phyloP scores from a whole-genome alignment of 805 yeast genomes.

The Starmerella vitae region DNA sequence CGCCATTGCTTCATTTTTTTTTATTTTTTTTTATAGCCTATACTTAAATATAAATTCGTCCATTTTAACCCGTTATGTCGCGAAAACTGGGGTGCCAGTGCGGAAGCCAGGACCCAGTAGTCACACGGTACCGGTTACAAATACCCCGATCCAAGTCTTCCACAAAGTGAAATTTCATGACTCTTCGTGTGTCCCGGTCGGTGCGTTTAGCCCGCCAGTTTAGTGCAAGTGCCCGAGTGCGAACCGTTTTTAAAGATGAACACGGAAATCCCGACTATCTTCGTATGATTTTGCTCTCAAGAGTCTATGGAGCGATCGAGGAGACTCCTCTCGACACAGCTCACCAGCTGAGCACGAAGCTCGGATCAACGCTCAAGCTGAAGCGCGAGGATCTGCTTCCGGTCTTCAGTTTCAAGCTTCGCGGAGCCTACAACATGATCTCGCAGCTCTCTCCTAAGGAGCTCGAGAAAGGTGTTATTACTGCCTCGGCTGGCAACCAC shows the following conservation, averaged over 20 bases:
- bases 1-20: no score
- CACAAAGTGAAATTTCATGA: not conserved
- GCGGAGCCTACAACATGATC: slow-evolving; percentile 97
- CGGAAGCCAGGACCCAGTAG: no score
- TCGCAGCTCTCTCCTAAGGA: slow-evolving; percentile 55
- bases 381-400: slow-evolving; percentile 92
- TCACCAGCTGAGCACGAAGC: slow-evolving; percentile 53
- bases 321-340: slow-evolving; percentile 80
- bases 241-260: slow-evolving; percentile 6
- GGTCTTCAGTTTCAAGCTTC: slow-evolving; percentile 85
- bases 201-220: not conserved
- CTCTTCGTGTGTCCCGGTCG: not conserved
- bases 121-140: no score
- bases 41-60: no score
- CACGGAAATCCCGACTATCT: slow-evolving; percentile 80
- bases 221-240: not conserved
- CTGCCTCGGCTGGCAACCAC: slow-evolving; percentile 97
- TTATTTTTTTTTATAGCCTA: no score
- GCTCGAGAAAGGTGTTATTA: slow-evolving; percentile 76
- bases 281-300: slow-evolving; percentile 74
- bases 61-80: no score
- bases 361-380: slow-evolving; percentile 61
- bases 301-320: slow-evolving; percentile 88
- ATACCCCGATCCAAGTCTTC: no score
- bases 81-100: no score